Evolutionary conservation across 2,329 filamentous ascomycete genomes (phyloP), one percentile per base, ranked within the genome.

Genomic region (Monilinia fructicola): DNA sequence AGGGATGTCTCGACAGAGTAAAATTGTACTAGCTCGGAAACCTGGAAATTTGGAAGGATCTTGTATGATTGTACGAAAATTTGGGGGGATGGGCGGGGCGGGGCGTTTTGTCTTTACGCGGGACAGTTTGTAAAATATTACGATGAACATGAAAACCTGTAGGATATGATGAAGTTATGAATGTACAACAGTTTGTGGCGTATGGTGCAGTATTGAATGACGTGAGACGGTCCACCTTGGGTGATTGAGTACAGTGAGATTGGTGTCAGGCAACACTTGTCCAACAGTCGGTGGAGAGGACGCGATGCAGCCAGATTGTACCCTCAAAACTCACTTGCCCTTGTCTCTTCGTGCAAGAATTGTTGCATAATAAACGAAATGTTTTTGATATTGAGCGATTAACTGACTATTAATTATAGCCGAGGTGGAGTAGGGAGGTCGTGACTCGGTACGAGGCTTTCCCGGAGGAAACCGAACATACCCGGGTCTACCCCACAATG

Each of bases 241-340:
- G 48, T 50, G 21, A 10, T 38, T 48, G 1, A 26, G 44, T 12
- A 38, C 28, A 28, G n/a, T 60, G n/a, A 26, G 44, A 50, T 23
- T 60, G 14, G n/a, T 60, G n/a, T 26, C 21, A 60, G 44, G 58
- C 44, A 60, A 23, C 58, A 60, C 16, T 55, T 18, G 18, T 21
- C 38, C 44, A 26, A 10, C 21, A 40, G 26, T 44, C 21, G 55
- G 26, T 44, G 18, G 9, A 14, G 23, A 26, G 7, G 3, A 7
- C 4, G 31, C 16, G 26, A 50, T 50, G 28, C 21, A 23, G 26
- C 31, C 31, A 40, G 11, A 23, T 11, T 38, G 2, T 7, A 14
- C 3, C 1, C 4, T 4, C 4, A 9, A 38, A 38, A 18, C 16
- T 6, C 14, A 35, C 18, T 21, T 18, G 4, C 10, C 14, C 14